Conservation (phyloP, 352 stramenopile genomes). For the Globisporangium lucens region DNA sequence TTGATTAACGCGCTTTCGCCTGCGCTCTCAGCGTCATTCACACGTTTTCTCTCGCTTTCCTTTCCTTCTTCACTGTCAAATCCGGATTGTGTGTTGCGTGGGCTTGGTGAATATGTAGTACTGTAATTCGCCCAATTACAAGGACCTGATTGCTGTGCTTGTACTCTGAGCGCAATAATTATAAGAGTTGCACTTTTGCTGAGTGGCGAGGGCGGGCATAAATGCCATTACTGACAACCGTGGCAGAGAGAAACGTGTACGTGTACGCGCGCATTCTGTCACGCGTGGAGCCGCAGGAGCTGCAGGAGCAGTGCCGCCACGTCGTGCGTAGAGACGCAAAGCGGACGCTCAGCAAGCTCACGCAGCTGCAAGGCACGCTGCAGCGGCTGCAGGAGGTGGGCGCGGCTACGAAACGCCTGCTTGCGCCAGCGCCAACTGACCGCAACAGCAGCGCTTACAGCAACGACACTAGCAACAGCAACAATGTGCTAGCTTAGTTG, state of each 20-base stretch:
- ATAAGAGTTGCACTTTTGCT: not conserved
- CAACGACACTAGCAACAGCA: not conserved
- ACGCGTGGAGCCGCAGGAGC: constrained; percentile 22
- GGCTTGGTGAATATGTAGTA: not conserved
- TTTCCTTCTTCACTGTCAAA: not conserved
- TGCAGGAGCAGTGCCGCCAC: constrained; percentile 18
- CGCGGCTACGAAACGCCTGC: constrained; percentile 22
- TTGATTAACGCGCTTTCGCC: not conserved
- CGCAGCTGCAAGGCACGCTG: constrained; percentile 17
- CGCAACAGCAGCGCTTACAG: not conserved
- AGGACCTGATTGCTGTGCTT: not conserved
- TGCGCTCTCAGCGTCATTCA: not conserved
- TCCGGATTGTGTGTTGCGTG: not conserved
- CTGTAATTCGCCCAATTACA: not conserved
- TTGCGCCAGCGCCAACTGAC: not conserved
- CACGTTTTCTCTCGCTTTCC: not conserved
- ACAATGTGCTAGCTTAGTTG: not conserved
- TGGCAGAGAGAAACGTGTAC: constrained; percentile 2
- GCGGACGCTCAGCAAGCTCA: constrained; percentile 9
- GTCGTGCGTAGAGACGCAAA: constrained; percentile 20
- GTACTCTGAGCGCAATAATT: not conserved
- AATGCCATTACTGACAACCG: not conserved
- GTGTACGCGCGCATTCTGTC: constrained; percentile 35
- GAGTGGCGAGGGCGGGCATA: not conserved
- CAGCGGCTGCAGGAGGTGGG: constrained; percentile 25